Percentiles rank a stretch among this genome's conserved stretches.
Conservation (phyloP, 1,139 yeast genomes). For the Suhomyces atakaporum region DNA sequence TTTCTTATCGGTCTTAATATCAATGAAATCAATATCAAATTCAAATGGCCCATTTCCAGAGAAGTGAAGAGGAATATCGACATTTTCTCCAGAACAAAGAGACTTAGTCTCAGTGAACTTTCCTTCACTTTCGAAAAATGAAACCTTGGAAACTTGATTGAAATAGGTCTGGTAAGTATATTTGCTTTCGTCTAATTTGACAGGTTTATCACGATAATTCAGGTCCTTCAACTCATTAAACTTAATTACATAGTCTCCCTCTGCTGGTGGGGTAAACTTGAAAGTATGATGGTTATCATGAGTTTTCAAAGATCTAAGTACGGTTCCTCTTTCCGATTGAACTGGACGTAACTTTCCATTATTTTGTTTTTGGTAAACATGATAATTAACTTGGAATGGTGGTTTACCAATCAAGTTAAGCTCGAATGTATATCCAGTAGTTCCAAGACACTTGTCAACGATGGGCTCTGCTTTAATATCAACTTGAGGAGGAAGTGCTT, state of each 20-base stretch:
- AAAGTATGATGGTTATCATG: constrained; percentile 39
- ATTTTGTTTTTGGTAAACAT: constrained; percentile 52
- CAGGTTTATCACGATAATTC: constrained; percentile 43
- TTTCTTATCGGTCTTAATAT: constrained; percentile 29
- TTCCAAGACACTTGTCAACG: constrained; percentile 87
- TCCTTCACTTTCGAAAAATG: constrained; percentile 27
- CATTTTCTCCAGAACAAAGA: constrained; percentile 45
- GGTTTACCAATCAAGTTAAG: constrained; percentile 78
- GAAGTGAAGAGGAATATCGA: constrained; percentile 54
- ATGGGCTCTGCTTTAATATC: constrained; percentile 59
- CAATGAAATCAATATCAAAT: constrained; percentile 56
- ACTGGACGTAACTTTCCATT: constrained; percentile 37
- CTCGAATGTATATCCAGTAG: constrained; percentile 71
- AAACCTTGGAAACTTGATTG: constrained; percentile 48
- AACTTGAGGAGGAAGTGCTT: constrained; percentile 51
- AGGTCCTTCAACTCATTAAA: constrained; percentile 61
- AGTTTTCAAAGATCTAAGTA: constrained; percentile 28
- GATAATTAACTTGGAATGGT: constrained; percentile 71
- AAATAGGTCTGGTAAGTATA: constrained; percentile 55
- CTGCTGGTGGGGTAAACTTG: constrained; percentile 72
- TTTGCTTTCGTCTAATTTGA: constrained; percentile 33
- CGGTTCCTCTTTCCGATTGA: constrained; percentile 32
- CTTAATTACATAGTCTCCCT: constrained; percentile 77
- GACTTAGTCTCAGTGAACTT: constrained; percentile 20
- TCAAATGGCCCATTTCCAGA: constrained; percentile 80